Conservation (phyloP, 192 early-diverging fungal species). For the Funneliformis geosporum region DNA sequence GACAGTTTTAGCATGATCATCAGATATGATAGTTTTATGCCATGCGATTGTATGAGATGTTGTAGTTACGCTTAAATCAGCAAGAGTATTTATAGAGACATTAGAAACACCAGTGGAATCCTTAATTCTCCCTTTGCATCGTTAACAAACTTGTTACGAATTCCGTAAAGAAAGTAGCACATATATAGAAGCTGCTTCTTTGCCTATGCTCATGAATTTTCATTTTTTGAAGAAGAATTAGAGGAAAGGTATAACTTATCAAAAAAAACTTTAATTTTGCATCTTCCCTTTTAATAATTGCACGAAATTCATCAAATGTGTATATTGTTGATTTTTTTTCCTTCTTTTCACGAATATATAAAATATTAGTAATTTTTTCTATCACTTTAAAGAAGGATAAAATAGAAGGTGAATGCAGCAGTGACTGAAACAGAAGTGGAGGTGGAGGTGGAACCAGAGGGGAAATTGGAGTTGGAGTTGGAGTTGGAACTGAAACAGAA, state of each 20-base stretch:
- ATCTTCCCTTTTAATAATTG: not conserved
- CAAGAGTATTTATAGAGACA: too few relatives aligned
- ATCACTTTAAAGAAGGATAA: not conserved
- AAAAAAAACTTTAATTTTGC: not conserved
- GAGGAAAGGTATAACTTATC: not conserved
- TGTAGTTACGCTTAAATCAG: too few relatives aligned
- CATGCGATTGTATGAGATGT: too few relatives aligned
- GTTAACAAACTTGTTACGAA: too few relatives aligned
- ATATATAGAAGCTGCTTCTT: constrained; percentile 1
- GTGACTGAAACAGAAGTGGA: too few relatives aligned
- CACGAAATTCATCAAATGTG: not conserved
- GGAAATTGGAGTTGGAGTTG: too few relatives aligned
- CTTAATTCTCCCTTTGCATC: not conserved
- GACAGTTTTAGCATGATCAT: too few relatives aligned
- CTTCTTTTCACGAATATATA: not conserved
- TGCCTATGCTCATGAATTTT: too few relatives aligned
- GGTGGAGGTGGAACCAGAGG: too few relatives aligned
- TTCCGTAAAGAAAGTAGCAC: too few relatives aligned
- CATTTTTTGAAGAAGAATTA: not conserved
- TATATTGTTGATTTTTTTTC: constrained; percentile 4
- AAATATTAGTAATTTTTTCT: not conserved
- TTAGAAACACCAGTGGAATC: not conserved
- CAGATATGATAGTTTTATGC: not conserved
- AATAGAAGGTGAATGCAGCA: too few relatives aligned
- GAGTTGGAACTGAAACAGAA: too few relatives aligned